Percentiles rank a stretch among this genome's conserved stretches.
Evolutionary conservation across 441 rosid species (phyloP).

Genomic region (Adansonia gregorii): DNA sequence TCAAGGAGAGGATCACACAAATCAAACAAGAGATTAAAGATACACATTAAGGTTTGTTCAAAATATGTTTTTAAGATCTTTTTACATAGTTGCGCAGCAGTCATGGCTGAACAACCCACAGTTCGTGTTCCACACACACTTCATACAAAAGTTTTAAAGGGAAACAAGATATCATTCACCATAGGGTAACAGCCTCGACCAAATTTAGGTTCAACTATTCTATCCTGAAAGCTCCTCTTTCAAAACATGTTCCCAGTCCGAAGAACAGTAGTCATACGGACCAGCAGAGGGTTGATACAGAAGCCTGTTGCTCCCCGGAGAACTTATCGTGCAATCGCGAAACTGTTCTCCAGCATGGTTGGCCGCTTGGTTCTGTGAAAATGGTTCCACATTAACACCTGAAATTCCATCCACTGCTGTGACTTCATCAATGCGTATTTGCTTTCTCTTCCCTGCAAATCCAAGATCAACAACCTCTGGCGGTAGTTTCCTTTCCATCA

Average conservation of each 20-base stretch:
- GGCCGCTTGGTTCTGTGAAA: slow-evolving; percentile 13
- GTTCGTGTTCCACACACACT: no score
- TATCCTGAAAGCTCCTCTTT: slow-evolving; percentile 52
- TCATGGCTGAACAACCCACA: background rate
- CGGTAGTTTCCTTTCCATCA: slow-evolving; percentile 26
- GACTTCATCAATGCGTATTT: slow-evolving; percentile 11
- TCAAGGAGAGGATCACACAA: background rate
- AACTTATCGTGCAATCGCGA: slow-evolving; percentile 25
- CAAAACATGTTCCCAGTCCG: slow-evolving; percentile 78
- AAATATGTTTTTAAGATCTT: background rate
- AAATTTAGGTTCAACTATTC: slow-evolving; percentile 30
- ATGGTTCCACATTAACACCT: slow-evolving; percentile 24
- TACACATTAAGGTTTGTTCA: background rate
- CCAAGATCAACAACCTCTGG: slow-evolving; percentile 32
- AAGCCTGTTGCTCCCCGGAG: slow-evolving; percentile 8
- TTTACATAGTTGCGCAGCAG: slow-evolving; percentile 16
- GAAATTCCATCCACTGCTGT: slow-evolving; percentile 20
- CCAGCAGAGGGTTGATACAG: slow-evolving; percentile 34
- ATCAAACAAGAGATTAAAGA: background rate
- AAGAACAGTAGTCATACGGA: slow-evolving; percentile 46
- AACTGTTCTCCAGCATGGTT: slow-evolving; percentile 22
- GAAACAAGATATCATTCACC: slow-evolving; percentile 8
- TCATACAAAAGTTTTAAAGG: background rate
- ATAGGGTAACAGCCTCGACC: background rate
- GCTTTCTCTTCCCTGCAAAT: slow-evolving; percentile 31